Conservation (phyloP, 2,329 filamentous ascomycete species). For the Colletotrichum salicis region DNA sequence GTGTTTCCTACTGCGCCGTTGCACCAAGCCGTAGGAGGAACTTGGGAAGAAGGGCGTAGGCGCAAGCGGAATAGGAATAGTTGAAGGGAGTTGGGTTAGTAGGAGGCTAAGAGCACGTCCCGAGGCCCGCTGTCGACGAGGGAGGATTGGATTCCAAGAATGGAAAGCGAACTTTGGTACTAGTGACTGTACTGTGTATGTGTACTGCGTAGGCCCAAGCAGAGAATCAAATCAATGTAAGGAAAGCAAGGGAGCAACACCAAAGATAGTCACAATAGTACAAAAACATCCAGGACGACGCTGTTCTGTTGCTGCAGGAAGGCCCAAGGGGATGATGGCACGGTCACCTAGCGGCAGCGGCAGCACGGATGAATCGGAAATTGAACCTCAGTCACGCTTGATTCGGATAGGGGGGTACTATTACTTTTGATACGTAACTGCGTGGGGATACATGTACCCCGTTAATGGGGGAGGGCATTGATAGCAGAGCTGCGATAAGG, state of each 20-base stretch:
- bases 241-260: not conserved
- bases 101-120: constrained; percentile 15
- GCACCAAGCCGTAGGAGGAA: not conserved
- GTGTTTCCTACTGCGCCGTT: not conserved
- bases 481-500: not conserved
- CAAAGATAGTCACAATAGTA: not conserved
- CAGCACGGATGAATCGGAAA: constrained; percentile 34
- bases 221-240: not conserved
- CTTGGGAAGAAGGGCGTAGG: not conserved
- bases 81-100: not conserved
- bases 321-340: constrained; percentile 19
- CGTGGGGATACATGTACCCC: not conserved
- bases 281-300: not conserved
- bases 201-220: too few species aligned
- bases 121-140: constrained; percentile 20
- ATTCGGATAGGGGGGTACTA: not conserved
- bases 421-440: accelerated
- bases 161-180: not conserved
- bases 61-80: not conserved
- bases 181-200: too few species aligned
- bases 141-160: not conserved
- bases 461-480: not conserved
- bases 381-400: not conserved
- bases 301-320: constrained; percentile 8
- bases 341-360: not conserved